Evolutionary conservation across 208 protist genomes (phyloP).

Genomic region (Vickermania ingenoplastis): DNA sequence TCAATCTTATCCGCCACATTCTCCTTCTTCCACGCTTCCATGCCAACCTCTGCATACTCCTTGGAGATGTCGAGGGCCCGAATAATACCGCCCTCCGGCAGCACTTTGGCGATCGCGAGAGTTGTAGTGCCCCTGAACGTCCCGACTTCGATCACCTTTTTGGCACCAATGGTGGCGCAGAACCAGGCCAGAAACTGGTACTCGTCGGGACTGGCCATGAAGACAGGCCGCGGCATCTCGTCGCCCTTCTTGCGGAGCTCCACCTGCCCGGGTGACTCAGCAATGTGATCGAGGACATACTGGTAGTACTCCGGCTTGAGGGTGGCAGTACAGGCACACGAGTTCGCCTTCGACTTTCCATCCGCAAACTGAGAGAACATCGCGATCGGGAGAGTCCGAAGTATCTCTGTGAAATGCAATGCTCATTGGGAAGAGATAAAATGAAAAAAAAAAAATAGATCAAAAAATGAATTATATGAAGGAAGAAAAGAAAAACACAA

Average conservation of each 20-base stretch:
- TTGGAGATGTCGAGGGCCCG: conserved; percentile 31
- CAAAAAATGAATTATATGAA: too few relatives aligned
- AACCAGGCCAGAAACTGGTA: conserved; percentile 29
- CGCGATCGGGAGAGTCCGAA: too few relatives aligned
- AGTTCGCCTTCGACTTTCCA: background rate
- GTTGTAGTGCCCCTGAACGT: conserved; percentile 43
- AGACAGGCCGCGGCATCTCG: conserved; percentile 9
- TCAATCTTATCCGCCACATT: conserved; percentile 45
- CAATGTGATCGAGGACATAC: conserved; percentile 21
- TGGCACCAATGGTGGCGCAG: conserved; percentile 18
- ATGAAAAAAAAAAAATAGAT: too few relatives aligned
- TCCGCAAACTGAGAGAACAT: too few relatives aligned
- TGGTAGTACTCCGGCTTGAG: conserved; percentile 14
- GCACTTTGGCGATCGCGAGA: conserved; percentile 23
- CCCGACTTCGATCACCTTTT: conserved; percentile 35
- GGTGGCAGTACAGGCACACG: conserved; percentile 10
- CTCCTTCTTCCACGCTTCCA: conserved; percentile 26
- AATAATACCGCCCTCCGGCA: conserved; percentile 32
- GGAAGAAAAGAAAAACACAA: too few relatives aligned
- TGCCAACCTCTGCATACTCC: conserved; percentile 27
- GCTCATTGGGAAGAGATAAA: too few relatives aligned
- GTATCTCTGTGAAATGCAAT: too few relatives aligned
- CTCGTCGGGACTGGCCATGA: conserved; percentile 25
- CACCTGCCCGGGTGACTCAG: conserved; percentile 11
- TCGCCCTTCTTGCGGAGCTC: conserved; percentile 11